Base-by-base conservation (phyloP, 73 alveolate species). In the Paramecium primaurelia region DNA sequence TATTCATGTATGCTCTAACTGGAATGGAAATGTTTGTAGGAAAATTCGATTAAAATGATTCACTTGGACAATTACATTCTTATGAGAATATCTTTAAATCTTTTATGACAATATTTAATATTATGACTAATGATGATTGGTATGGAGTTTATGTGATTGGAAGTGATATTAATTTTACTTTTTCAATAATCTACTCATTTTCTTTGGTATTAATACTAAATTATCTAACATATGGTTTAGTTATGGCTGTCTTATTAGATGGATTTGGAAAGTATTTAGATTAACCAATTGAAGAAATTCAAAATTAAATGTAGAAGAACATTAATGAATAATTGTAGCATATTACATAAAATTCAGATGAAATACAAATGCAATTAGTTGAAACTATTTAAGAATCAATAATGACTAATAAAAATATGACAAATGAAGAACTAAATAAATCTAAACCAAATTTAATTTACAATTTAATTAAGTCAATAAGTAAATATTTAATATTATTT, bases 41-140 rank as follows among this genome's bases (percentile, higher is more conserved):
- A 3, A 3, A 80, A 26, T 80, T 80, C 26, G 91, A 80, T 80
- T 42, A 80, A 80, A 32, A 9, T 44, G 73, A 28, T 20, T 12
- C 47, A 5, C 16, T 80, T 11, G 91, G 91, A 40, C 20, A 80
- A 80, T 44, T 80, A 11, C 71, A 80, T 49, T 80, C 91, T 14
- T 80, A 32, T 80, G 91, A 80, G n/a, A 42, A 80, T 80, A 34
- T 44, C 16, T 80, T 80, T 80, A 80, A 80, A 45, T 34, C 91
- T 0, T 80, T 42, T 42, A 42, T 80, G 75, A 80, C 91, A 25
- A 42, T 80, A 6, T 80, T 80, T 12, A 80, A 80, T 80, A 80
- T 80, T 25, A 80, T 80, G 91, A 45, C 91, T 1, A 42, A 80
- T 80, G 91, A 49, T 45, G 91, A 80, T 80, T 80, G 91, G 91